These are phyloP conservation scores for Luffa acutangula DNA, from an alignment of 306 rosid species.

Conservation along the genomic window DNA sequence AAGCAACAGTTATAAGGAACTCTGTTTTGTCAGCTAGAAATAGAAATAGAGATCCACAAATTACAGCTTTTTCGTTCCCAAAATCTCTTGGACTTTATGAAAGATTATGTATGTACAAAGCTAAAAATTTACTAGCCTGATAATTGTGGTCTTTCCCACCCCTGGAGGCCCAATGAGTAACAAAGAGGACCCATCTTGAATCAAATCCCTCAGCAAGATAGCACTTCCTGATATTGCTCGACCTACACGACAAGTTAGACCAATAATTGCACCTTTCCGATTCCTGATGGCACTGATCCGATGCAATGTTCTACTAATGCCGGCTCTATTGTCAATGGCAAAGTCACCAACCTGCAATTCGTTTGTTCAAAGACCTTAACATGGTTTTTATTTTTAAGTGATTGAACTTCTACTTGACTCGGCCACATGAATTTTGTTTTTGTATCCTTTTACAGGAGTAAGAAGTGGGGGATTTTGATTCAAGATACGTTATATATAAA, in stretches of 20 bases:
- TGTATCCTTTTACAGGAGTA: neutral
- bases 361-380: slow-evolving; percentile 14
- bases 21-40: neutral
- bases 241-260: slow-evolving; percentile 93
- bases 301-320: slow-evolving; percentile 91
- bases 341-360: slow-evolving; percentile 81
- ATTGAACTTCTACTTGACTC: neutral
- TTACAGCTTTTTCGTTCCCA: neutral
- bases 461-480: neutral
- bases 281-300: slow-evolving; percentile 92
- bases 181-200: slow-evolving; percentile 83
- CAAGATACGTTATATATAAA: neutral
- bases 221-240: slow-evolving; percentile 89
- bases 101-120: neutral
- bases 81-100: neutral
- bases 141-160: slow-evolving; percentile 91
- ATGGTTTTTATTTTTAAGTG: neutral
- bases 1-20: neutral
- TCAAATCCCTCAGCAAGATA: slow-evolving; percentile 67
- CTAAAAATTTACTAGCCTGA: slow-evolving; percentile 39
- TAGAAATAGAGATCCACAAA: neutral
- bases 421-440: neutral
- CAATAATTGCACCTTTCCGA: slow-evolving; percentile 76
- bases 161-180: slow-evolving; percentile 97
- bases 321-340: slow-evolving; percentile 84